Percentiles rank a stretch among this genome's conserved stretches.
Conservation (phyloP, 2,329 filamentous ascomycete genomes). For the Cryoendolithus antarcticus region DNA sequence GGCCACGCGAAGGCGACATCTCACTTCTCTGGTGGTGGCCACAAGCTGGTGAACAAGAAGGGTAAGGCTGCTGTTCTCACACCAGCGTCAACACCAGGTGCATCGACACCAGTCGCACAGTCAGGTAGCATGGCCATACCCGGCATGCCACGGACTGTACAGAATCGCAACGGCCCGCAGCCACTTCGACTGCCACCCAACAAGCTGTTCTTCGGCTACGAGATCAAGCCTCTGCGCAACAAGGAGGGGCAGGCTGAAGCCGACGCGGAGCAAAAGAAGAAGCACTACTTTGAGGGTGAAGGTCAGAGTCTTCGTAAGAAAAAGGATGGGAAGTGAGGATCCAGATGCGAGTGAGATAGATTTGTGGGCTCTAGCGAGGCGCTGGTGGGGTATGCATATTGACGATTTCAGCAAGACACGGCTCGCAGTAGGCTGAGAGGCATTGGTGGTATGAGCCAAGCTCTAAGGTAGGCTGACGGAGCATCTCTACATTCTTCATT, state of each 20-base stretch:
- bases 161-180: slow-evolving; percentile 64
- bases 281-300: slow-evolving; percentile 41
- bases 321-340: slow-evolving; percentile 30
- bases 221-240: slow-evolving; percentile 77
- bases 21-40: slow-evolving; percentile 68
- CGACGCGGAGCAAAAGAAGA: slow-evolving; percentile 43
- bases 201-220: slow-evolving; percentile 94
- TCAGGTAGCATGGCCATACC: slow-evolving; percentile 13
- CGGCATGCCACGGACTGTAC: slow-evolving; percentile 25
- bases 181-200: slow-evolving; percentile 74
- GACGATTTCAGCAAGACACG: too few species aligned
- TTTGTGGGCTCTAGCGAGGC: too few species aligned
- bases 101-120: slow-evolving; percentile 42
- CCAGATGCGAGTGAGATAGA: too few species aligned
- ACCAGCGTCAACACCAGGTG: slow-evolving; percentile 26
- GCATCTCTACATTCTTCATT: too few species aligned
- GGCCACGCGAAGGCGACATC: slow-evolving; percentile 55
- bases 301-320: slow-evolving; percentile 75
- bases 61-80: slow-evolving; percentile 48
- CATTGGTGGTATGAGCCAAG: too few species aligned
- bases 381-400: too few species aligned
- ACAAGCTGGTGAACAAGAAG: slow-evolving; percentile 72
- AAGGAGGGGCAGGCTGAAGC: slow-evolving; percentile 58
- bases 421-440: too few species aligned
- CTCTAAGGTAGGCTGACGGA: too few species aligned